Base-by-base conservation (phyloP, 371 early-diverging fungal genomes). In the Chytridium lagenaria region DNA sequence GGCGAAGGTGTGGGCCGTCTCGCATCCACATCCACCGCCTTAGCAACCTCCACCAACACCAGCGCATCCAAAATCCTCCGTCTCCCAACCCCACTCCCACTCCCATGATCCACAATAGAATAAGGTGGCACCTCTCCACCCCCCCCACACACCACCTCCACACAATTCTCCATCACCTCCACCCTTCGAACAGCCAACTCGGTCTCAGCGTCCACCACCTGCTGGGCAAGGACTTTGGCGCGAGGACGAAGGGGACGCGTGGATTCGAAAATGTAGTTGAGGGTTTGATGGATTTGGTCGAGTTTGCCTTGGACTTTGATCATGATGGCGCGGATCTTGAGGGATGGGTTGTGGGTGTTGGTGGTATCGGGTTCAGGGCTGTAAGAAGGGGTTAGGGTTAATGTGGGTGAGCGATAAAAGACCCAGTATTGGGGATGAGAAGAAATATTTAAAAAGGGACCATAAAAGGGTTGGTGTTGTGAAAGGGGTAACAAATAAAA, bases 1-100 rank as follows among this genome's bases (percentile, higher is more conserved):
- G 74, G 74, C 49, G 63, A 61, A 22, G 74, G 74, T 23, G 70
- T 52, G 0, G 74, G 74, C 22, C 74, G 50, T 33, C 69, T 30
- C 38, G 67, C 31, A 44, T 70, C 71, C 33, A 72, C 69, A 31
- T 76, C 73, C 1, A 33, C 26, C 37, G 65, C 59, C 50, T 36
- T 61, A 2, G 59, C 72, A 28, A 68, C 76, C 30, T 69, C 51
- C 34, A 72, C 0, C 51, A 76, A 23, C 73, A 68, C 69, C 67
- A 28, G 22, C n/a, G 67, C 59, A 22, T 49, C 69, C 70, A 22
- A 31, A 19, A 71, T 28, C 31, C 51, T 59, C 22, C 26, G 36
- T n/a, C 70, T 16, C 31, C 37, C 39, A 30, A 3, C 55, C 10
- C 16, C 23, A 28, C 5, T 15, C 55, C 26, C 55, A 7, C 10